A percentile compares a stretch with the other conserved stretches of the same genome.
Conservation (phyloP, 371 early-diverging fungal genomes). For the Haplosporangium sp. region DNA sequence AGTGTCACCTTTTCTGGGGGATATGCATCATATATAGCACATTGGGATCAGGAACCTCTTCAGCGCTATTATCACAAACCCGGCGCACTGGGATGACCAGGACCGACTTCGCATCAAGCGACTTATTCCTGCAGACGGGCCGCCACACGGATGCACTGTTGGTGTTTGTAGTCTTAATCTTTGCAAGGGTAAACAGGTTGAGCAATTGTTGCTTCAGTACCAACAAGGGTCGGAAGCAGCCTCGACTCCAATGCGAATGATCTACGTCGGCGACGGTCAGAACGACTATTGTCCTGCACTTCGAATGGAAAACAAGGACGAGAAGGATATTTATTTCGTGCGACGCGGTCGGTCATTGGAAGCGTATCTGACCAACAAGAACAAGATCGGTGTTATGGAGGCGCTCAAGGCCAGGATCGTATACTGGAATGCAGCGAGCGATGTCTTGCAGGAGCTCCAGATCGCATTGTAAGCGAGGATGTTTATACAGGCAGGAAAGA, state of each 20-base stretch:
- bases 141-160: slow-evolving; percentile 32
- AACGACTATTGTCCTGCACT: slow-evolving; percentile 53
- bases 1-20: not conserved
- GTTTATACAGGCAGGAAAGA: not conserved
- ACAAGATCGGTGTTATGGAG: not conserved
- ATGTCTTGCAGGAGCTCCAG: slow-evolving; percentile 25
- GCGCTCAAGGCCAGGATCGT: slow-evolving; percentile 30
- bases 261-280: slow-evolving; percentile 50
- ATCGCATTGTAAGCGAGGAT: not conserved
- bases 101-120: slow-evolving; percentile 42
- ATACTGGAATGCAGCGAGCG: slow-evolving; percentile 23
- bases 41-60: slow-evolving; percentile 41
- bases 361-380: slow-evolving; percentile 7
- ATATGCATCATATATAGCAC: slow-evolving; percentile 12
- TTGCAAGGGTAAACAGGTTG: slow-evolving; percentile 48
- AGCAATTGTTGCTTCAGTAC: slow-evolving; percentile 18
- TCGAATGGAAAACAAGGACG: slow-evolving; percentile 16
- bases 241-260: slow-evolving; percentile 7
- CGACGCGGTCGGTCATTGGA: slow-evolving; percentile 38
- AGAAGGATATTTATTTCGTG: slow-evolving; percentile 34
- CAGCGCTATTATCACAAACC: slow-evolving; percentile 43
- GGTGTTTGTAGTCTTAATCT: slow-evolving; percentile 42
- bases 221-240: not conserved
- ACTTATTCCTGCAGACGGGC: slow-evolving; percentile 26
- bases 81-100: slow-evolving; percentile 26